Evolutionary conservation across 306 rosid genomes (phyloP).

Genomic region (Medicago ruthenica): DNA sequence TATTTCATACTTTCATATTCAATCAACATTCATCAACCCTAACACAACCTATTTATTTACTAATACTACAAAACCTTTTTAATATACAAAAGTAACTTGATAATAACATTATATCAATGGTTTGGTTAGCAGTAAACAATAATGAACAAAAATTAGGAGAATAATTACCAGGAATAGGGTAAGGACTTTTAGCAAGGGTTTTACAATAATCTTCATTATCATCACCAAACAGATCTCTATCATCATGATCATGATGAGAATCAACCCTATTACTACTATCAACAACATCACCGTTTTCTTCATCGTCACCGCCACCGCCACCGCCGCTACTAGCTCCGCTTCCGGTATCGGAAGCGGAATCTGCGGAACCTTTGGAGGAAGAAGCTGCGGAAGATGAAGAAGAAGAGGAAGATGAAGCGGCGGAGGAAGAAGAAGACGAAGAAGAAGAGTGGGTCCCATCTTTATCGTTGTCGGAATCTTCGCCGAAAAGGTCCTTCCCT

Average conservation of each 20-base stretch:
- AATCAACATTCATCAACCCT: conserved; percentile 4
- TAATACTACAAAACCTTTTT: background rate
- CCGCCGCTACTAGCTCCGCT: conserved; percentile 50
- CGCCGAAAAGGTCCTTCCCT: conserved; percentile 86
- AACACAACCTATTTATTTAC: background rate
- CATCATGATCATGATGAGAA: conserved; percentile 26
- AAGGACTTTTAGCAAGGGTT: conserved; percentile 79
- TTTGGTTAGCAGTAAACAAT: background rate
- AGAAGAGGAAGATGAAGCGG: conserved; percentile 59
- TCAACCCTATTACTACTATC: conserved; percentile 36
- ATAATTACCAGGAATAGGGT: conserved; percentile 73
- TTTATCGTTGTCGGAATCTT: conserved; percentile 57
- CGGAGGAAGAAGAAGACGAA: conserved; percentile 62
- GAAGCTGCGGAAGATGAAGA: conserved; percentile 64
- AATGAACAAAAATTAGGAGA: conserved; percentile 16
- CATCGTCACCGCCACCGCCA: conserved; percentile 55
- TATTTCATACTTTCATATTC: background rate
- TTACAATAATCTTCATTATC: conserved; percentile 86
- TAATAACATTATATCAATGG: background rate
- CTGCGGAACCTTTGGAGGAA: conserved; percentile 64
- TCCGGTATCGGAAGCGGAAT: conserved; percentile 61
- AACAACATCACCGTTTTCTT: conserved; percentile 66
- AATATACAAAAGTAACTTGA: background rate
- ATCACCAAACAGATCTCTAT: conserved; percentile 84
- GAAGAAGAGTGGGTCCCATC: conserved; percentile 69